Evolutionary conservation across 1,284 basidiomycete genomes (phyloP).

Genomic region (Rhodotorula mucilaginosa): DNA sequence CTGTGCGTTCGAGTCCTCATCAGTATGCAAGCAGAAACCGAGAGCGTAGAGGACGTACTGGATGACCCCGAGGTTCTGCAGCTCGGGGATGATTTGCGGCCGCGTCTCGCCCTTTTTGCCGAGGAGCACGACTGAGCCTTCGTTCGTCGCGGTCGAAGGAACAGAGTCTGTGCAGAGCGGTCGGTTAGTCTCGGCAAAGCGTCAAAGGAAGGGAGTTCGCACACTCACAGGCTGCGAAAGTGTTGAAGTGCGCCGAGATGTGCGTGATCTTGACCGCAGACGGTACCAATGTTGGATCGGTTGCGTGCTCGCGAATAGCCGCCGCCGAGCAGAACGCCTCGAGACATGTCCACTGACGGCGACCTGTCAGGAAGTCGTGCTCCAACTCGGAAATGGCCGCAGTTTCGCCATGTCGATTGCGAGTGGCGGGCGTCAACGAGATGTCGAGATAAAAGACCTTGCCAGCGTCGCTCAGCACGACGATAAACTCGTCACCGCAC

Average conservation of each 20-base stretch:
- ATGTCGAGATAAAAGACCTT: conserved; percentile 39
- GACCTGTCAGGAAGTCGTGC: conserved; percentile 19
- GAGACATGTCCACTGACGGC: conserved; percentile 34
- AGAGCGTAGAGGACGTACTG: conserved; percentile 25
- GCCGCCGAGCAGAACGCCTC: conserved; percentile 32
- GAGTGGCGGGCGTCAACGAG: conserved; percentile 15
- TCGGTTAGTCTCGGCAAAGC: no score
- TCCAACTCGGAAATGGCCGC: conserved; percentile 13
- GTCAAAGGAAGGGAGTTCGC: not conserved
- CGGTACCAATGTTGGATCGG: not conserved
- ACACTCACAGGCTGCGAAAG: conserved; percentile 38
- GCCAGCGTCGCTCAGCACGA: conserved; percentile 31
- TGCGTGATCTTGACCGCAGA: conserved; percentile 29
- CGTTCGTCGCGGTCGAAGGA: conserved; percentile 3
- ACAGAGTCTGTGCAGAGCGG: conserved; percentile 23
- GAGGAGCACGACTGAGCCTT: conserved; percentile 36
- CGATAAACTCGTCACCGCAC: conserved; percentile 40
- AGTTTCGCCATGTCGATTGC: not conserved
- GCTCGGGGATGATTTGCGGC: conserved; percentile 35
- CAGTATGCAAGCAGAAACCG: fast-evolving
- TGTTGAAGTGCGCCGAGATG: conserved; percentile 40
- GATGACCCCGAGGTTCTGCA: conserved; percentile 42
- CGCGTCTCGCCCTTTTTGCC: conserved; percentile 23
- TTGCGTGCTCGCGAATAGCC: not conserved
- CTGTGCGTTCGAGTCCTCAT: conserved; percentile 7